Conservation (phyloP, 1,139 yeast genomes). For the Saccharomyces hybrid region DNA sequence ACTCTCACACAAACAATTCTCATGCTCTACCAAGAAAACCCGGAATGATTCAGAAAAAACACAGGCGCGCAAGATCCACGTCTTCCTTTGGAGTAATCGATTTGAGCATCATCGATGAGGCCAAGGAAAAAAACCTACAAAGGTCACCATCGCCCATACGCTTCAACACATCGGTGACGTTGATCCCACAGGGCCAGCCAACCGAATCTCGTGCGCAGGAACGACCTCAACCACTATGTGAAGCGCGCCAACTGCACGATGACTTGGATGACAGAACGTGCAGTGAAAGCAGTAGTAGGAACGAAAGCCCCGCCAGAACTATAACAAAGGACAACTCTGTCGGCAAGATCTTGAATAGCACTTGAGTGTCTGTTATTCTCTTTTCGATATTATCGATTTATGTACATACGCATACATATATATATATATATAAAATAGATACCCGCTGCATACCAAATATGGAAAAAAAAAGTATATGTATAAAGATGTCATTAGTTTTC, state of each 20-base stretch:
- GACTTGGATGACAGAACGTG: conserved; percentile 27
- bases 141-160: neutral
- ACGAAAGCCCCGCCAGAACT: conserved; percentile 14
- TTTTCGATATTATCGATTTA: neutral
- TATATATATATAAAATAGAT: neutral
- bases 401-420: neutral
- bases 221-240: conserved; percentile 2
- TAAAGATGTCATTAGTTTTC: too few species aligned
- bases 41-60: conserved; percentile 13
- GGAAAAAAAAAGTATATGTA: too few species aligned
- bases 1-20: conserved; percentile 4
- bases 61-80: conserved; percentile 26
- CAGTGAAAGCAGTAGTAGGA: conserved; percentile 27
- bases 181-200: neutral
- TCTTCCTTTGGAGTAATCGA: conserved; percentile 30
- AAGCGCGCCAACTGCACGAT: conserved; percentile 8
- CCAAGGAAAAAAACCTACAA: conserved; percentile 6
- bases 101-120: conserved; percentile 22
- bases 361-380: neutral
- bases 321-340: conserved; percentile 1
- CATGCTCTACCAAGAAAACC: conserved; percentile 1
- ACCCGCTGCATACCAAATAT: neutral
- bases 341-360: neutral
- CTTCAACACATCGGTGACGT: neutral
- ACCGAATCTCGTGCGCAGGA: neutral